Percentiles rank a stretch among this genome's conserved stretches.
Evolutionary conservation across 306 rosid genomes (phyloP).

Genomic region (Gastrolobium bilobum): DNA sequence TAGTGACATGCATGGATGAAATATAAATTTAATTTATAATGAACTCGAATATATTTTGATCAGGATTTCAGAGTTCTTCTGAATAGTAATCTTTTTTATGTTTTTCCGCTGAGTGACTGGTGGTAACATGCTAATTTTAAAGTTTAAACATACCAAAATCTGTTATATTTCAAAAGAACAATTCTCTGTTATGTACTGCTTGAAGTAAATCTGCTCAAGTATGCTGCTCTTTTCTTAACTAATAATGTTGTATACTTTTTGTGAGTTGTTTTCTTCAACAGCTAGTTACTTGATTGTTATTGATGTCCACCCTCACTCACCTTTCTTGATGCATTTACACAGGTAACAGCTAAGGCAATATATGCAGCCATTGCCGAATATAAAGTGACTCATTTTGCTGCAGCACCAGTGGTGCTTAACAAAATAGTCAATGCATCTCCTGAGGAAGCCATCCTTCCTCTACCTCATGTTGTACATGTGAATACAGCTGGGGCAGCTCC

Average conservation of each 20-base stretch:
- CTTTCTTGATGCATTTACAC: conserved; percentile 3
- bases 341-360: conserved; percentile 79
- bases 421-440: conserved; percentile 69
- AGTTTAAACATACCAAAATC: not conserved
- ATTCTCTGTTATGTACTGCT: not conserved
- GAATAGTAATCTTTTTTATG: not conserved
- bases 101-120: not conserved
- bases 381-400: conserved; percentile 83
- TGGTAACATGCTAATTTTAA: not conserved
- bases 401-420: conserved; percentile 88
- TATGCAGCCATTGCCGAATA: conserved; percentile 72
- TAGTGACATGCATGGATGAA: not conserved
- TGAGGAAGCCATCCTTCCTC: conserved; percentile 72
- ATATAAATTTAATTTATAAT: not conserved
- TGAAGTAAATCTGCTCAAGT: not conserved
- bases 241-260: not conserved
- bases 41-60: not conserved
- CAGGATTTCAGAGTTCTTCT: not conserved
- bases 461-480: conserved; percentile 71
- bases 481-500: conserved; percentile 91
- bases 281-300: not conserved
- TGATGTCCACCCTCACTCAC: not conserved
- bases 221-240: not conserved
- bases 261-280: not conserved
- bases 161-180: not conserved